Percentiles rank a stretch among this genome's conserved stretches.
These are phyloP conservation scores for Mangifera indica DNA, from an alignment of 345 rosid species.

Conservation along the genomic window DNA sequence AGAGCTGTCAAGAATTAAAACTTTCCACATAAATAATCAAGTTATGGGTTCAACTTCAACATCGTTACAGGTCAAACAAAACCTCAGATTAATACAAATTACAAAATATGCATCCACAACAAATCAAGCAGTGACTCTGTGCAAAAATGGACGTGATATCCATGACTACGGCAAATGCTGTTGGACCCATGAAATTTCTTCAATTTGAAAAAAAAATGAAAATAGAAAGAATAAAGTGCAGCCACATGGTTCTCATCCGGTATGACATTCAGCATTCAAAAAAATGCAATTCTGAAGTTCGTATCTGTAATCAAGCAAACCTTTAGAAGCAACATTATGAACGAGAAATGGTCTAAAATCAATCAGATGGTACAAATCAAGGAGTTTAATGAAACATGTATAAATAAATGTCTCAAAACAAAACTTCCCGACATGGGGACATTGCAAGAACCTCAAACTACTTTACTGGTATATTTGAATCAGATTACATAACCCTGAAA, in stretches of 20 bases:
- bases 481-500: constrained; percentile 22
- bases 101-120: background rate
- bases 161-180: background rate
- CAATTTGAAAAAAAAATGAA: no score
- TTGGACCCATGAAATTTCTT: no score
- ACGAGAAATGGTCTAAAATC: constrained; percentile 17
- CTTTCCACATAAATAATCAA: background rate
- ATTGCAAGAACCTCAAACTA: constrained; percentile 26
- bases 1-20: background rate
- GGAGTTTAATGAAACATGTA: constrained; percentile 20
- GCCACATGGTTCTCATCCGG: background rate
- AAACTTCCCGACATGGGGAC: constrained; percentile 29
- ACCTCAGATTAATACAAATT: background rate
- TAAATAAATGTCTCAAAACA: constrained; percentile 23
- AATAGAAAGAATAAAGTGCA: background rate
- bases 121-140: background rate
- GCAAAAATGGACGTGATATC: background rate
- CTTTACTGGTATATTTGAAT: constrained; percentile 6
- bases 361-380: constrained; percentile 19
- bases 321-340: background rate
- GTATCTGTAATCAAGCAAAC: background rate
- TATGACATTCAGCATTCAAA: background rate
- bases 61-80: no score
- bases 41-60: no score
- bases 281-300: background rate